Evolutionary conservation across 176 grass and related monocot genomes (phyloP).

Genomic region (Aegilops bicornis): DNA sequence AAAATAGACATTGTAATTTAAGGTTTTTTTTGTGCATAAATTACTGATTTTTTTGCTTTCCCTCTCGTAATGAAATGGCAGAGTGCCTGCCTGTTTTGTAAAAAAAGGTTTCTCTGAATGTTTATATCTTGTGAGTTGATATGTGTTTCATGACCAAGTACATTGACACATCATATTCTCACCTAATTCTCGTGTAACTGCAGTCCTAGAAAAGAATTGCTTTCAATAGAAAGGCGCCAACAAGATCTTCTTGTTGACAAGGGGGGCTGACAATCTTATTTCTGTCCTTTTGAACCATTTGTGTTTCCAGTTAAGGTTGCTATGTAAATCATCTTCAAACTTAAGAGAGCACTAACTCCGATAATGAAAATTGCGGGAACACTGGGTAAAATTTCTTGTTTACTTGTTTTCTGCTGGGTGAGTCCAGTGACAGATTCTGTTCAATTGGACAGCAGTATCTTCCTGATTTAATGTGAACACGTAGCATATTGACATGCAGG

Average conservation of each 20-base stretch:
- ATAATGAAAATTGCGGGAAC: slow-evolving; percentile 1
- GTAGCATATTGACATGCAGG: neutral
- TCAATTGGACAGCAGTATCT: neutral
- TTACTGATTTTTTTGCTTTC: neutral
- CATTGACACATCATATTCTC: neutral
- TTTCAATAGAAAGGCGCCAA: neutral
- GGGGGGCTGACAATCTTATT: neutral
- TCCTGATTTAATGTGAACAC: neutral
- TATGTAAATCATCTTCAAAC: slow-evolving; percentile 9
- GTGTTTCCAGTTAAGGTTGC: slow-evolving; percentile 20
- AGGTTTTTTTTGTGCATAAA: neutral
- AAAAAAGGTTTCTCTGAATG: neutral
- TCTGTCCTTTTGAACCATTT: neutral
- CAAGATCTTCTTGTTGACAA: slow-evolving; percentile 5
- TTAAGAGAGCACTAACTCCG: neutral
- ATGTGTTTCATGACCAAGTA: neutral
- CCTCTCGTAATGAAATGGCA: neutral
- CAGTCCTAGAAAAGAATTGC: slow-evolving; percentile 8
- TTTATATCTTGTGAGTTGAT: neutral
- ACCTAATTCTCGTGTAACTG: neutral
- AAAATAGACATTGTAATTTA: neutral
- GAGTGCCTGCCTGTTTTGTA: neutral
- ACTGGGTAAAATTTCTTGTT: slow-evolving; percentile 4
- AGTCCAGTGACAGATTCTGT: neutral
- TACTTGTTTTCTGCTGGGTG: neutral